These are phyloP conservation scores for Neckera pumila DNA, from an alignment of 225 moss, liverwort and hornwort genomes.

Conservation along the genomic window DNA sequence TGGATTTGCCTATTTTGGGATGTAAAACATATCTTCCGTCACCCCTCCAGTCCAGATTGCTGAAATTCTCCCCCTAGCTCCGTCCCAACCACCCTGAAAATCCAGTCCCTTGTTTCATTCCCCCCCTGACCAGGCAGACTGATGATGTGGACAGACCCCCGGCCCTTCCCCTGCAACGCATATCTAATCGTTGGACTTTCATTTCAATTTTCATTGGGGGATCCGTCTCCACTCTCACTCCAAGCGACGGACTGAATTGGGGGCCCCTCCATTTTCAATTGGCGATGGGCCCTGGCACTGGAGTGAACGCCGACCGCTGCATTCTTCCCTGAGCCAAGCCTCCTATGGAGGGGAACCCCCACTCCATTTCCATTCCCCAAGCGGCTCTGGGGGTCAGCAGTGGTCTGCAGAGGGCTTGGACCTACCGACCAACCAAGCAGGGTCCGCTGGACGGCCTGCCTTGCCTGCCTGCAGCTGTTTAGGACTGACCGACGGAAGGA, in stretches of 20 bases:
- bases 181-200: neutral
- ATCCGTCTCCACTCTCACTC: neutral
- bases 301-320: conserved; percentile 2
- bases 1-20: no score
- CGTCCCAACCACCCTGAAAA: neutral
- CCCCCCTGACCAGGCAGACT: neutral
- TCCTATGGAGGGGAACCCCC: no score
- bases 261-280: neutral
- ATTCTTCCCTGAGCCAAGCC: no score
- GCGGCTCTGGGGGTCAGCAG: neutral
- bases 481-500: no score
- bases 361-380: no score
- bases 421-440: conserved; percentile 18
- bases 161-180: no score
- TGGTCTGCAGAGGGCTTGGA: neutral
- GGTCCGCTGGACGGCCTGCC: neutral
- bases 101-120: neutral
- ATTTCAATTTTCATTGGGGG: neutral
- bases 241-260: neutral
- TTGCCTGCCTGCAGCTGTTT: neutral
- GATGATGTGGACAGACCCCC: no score
- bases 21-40: no score
- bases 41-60: neutral
- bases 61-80: no score
- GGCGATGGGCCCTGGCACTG: neutral